Evolutionary conservation across 345 rosid genomes (phyloP).

Genomic region (Boechera stricta): DNA sequence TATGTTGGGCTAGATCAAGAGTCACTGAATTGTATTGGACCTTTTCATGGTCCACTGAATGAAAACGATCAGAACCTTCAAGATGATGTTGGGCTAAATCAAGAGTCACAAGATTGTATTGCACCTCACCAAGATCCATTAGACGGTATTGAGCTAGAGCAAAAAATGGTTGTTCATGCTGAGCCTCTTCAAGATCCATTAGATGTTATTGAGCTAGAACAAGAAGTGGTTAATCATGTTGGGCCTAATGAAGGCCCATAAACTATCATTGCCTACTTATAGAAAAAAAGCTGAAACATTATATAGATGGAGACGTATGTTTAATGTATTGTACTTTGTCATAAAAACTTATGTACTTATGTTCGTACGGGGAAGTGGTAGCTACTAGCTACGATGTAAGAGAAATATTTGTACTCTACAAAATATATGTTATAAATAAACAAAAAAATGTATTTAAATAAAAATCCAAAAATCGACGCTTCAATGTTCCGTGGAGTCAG

Average conservation of each 20-base stretch:
- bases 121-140: not conserved
- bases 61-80: not conserved
- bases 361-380: not conserved
- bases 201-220: not conserved
- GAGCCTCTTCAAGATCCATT: not conserved
- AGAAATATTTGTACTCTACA: not conserved
- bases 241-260: not conserved
- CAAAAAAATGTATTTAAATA: not conserved
- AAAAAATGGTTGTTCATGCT: not conserved
- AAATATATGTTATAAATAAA: not conserved
- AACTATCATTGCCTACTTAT: not conserved
- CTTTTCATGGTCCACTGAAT: not conserved
- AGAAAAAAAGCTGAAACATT: not conserved
- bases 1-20: not conserved
- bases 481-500: conserved; percentile 18
- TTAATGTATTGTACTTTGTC: not conserved
- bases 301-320: not conserved
- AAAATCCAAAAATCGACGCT: conserved; percentile 15
- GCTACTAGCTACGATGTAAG: not conserved
- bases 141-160: not conserved
- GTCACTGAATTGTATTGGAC: not conserved
- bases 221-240: not conserved
- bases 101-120: not conserved
- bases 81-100: not conserved
- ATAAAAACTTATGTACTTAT: not conserved